Percentiles rank a stretch among this genome's conserved stretches.
phyloP scores from a whole-genome alignment of 768 basidiomycete species.

The Termitomyces sp. region DNA sequence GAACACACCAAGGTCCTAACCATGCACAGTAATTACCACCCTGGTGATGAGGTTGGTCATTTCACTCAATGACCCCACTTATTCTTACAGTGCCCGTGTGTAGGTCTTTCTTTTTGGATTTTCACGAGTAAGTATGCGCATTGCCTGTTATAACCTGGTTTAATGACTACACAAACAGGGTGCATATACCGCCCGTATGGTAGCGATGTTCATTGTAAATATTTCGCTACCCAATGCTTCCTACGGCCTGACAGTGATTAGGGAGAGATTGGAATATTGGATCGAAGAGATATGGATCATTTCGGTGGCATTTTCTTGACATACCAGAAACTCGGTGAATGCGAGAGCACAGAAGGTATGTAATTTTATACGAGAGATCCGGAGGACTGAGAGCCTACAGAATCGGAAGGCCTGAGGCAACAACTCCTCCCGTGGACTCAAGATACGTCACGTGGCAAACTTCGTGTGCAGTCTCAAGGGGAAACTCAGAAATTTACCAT shows the following conservation, averaged over 20 bases:
- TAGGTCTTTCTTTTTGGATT: conserved; percentile 79
- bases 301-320: conserved; percentile 59
- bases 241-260: conserved; percentile 17
- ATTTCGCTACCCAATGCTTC: neutral
- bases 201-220: conserved; percentile 62
- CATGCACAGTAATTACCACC: conserved; percentile 52
- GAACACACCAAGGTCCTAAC: neutral
- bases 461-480: conserved; percentile 41
- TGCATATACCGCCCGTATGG: conserved; percentile 73
- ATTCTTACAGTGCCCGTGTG: neutral
- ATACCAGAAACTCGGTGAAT: conserved; percentile 59
- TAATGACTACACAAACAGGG: conserved; percentile 36
- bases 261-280: conserved; percentile 69
- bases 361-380: neutral
- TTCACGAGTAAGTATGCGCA: conserved; percentile 44
- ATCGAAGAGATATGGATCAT: conserved; percentile 66
- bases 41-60: conserved; percentile 61
- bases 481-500: conserved; percentile 46
- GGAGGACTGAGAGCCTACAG: neutral
- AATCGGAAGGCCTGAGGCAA: conserved; percentile 25
- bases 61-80: neutral
- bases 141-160: neutral
- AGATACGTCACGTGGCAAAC: conserved; percentile 46
- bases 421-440: conserved; percentile 51
- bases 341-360: conserved; percentile 38